phyloP scores from a whole-genome alignment of 306 rosid genomes.

The Trifolium fragiferum region DNA sequence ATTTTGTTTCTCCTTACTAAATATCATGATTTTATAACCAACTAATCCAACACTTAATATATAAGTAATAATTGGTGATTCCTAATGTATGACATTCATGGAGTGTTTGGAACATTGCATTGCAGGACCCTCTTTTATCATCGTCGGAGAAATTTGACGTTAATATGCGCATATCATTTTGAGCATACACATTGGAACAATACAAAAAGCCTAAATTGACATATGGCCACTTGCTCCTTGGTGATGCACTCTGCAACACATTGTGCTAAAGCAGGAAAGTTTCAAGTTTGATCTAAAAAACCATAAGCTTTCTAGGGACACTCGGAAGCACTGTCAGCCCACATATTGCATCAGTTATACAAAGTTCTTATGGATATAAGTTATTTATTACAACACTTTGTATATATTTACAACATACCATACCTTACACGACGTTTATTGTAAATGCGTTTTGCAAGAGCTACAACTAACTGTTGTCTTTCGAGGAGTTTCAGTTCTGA shows the following conservation, averaged over 20 bases:
- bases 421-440: not conserved
- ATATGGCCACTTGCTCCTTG: not conserved
- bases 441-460: not conserved
- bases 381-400: not conserved
- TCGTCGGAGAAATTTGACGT: conserved; percentile 58
- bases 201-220: not conserved
- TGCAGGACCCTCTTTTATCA: conserved; percentile 57
- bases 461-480: not conserved
- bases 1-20: not conserved
- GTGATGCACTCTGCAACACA: not conserved
- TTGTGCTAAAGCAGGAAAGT: not conserved
- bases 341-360: not conserved
- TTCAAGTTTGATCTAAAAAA: not conserved
- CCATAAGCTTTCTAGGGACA: not conserved
- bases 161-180: conserved; percentile 28
- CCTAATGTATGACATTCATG: not conserved
- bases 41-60: too few species aligned
- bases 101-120: conserved; percentile 46
- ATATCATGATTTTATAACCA: too few species aligned
- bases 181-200: conserved; percentile 11
- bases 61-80: not conserved
- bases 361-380: not conserved
- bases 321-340: not conserved
- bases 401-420: not conserved
- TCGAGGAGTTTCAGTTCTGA: not conserved